Conservation (phyloP, 805 yeast genomes). For the Debaryomyces hansenii region DNA sequence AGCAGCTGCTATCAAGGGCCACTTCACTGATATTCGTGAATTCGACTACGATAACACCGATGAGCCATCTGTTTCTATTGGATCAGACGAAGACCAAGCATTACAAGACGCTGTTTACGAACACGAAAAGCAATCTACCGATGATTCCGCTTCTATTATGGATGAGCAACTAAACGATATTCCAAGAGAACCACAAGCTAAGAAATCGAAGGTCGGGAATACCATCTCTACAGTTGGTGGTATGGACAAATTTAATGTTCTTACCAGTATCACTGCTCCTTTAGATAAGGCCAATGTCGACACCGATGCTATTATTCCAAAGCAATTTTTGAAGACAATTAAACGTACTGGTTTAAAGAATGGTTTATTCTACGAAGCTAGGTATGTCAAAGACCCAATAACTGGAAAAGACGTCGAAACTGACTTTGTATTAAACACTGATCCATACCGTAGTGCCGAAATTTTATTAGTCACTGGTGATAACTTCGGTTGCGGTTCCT, state of each 20-base stretch:
- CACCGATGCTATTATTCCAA: conserved; percentile 98
- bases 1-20: conserved; percentile 93
- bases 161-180: conserved; percentile 64
- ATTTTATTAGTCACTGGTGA: conserved; percentile 91
- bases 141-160: conserved; percentile 51
- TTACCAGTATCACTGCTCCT: conserved; percentile 91
- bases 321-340: conserved; percentile 95
- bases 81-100: conserved; percentile 47
- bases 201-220: conserved; percentile 13
- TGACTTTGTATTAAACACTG: conserved; percentile 87
- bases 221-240: conserved; percentile 43
- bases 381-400: conserved; percentile 63
- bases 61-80: conserved; percentile 59
- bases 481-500: conserved; percentile 98
- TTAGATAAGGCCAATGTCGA: conserved; percentile 93
- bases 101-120: conserved; percentile 70
- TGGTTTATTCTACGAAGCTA: conserved; percentile 89
- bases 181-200: conserved; percentile 46
- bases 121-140: conserved; percentile 65
- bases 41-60: conserved; percentile 59
- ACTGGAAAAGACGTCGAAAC: conserved; percentile 76
- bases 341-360: conserved; percentile 90
- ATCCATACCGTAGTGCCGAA: conserved; percentile 77
- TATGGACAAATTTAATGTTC: conserved; percentile 71
- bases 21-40: conserved; percentile 86